Conservation (phyloP, 805 yeast genomes). For the Nakazawaea holstii region DNA sequence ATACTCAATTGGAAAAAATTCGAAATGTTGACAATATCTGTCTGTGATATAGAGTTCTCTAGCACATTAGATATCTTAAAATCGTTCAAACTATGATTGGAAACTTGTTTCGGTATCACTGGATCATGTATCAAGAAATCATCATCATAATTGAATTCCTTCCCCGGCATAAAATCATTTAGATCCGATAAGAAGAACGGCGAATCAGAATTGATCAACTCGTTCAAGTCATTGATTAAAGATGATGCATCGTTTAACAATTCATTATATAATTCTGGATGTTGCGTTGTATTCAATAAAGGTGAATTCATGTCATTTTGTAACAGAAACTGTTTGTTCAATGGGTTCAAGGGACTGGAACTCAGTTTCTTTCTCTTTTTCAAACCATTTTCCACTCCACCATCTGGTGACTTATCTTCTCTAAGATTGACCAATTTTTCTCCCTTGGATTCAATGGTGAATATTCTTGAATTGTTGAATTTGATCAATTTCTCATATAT, state of each 20-base stretch:
- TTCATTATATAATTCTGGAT: slow-evolving; percentile 23
- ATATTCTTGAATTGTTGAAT: slow-evolving; percentile 25
- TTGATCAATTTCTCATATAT: slow-evolving; percentile 29
- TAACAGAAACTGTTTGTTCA: background rate
- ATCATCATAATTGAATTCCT: slow-evolving; percentile 5
- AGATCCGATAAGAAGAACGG: slow-evolving; percentile 3
- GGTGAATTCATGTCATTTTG: background rate
- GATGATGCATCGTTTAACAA: slow-evolving; percentile 28
- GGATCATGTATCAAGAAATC: slow-evolving; percentile 7
- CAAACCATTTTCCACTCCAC: background rate
- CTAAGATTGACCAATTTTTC: slow-evolving; percentile 8
- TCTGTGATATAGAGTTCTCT: slow-evolving; percentile 21
- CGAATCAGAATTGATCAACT: slow-evolving; percentile 19
- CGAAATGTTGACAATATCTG: slow-evolving; percentile 22
- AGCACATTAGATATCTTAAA: slow-evolving; percentile 14
- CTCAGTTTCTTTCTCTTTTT: background rate
- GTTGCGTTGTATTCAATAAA: background rate
- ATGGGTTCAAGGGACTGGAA: background rate
- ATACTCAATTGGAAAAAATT: slow-evolving; percentile 24
- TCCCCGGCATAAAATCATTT: background rate
- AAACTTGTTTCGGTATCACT: slow-evolving; percentile 6
- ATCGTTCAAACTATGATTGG: background rate
- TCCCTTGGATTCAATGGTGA: slow-evolving; percentile 17
- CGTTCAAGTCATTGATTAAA: slow-evolving; percentile 29
- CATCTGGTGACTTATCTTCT: background rate